Percentiles rank a stretch among this genome's conserved stretches.
phyloP scores from a whole-genome alignment of 768 basidiomycete genomes.

The Termitomyces sp. region DNA sequence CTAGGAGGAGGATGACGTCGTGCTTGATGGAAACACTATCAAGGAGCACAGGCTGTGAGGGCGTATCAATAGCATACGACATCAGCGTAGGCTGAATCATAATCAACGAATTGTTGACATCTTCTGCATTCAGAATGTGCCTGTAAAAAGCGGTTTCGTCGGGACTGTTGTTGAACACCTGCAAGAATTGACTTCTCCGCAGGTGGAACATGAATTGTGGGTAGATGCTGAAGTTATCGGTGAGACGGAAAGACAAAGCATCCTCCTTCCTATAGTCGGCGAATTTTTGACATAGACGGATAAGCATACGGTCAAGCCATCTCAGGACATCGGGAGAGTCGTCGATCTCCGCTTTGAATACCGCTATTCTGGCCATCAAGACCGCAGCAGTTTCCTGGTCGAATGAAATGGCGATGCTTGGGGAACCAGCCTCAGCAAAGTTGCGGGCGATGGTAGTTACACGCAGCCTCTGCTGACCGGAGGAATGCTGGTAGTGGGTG shows the following conservation, averaged over 20 bases:
- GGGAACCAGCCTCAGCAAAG: constrained; percentile 96
- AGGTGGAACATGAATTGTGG: constrained; percentile 99
- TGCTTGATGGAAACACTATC: constrained; percentile 98
- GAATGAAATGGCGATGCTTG: constrained; percentile 87
- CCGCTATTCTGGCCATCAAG: constrained; percentile 96
- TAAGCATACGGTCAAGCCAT: constrained; percentile 98
- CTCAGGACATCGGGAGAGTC: constrained; percentile 94
- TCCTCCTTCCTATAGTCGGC: constrained; percentile 99
- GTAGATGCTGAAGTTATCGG: constrained; percentile 97
- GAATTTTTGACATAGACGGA: constrained; percentile 97
- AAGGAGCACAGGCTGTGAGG: constrained; percentile 89
- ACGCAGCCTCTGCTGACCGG: constrained; percentile 89
- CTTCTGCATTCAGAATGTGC: constrained; percentile 95
- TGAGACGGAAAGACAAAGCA: constrained; percentile 85
- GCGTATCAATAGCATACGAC: constrained; percentile 93
- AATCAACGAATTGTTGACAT: constrained; percentile 98
- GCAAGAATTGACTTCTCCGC: constrained; percentile 94
- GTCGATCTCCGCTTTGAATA: constrained; percentile 99
- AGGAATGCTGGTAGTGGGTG: constrained; percentile 96
- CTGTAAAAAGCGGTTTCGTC: constrained; percentile 99
- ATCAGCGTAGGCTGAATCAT: constrained; percentile 99
- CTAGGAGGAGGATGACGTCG: constrained; percentile 92
- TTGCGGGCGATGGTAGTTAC: constrained; percentile 98
- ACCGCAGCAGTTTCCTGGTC: constrained; percentile 99
- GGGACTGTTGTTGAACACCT: constrained; percentile 99